A percentile compares a stretch with the other conserved stretches of the same genome.
Conservation (phyloP, 225 moss, liverwort and hornwort genomes). For the Straminergon stramineum region DNA sequence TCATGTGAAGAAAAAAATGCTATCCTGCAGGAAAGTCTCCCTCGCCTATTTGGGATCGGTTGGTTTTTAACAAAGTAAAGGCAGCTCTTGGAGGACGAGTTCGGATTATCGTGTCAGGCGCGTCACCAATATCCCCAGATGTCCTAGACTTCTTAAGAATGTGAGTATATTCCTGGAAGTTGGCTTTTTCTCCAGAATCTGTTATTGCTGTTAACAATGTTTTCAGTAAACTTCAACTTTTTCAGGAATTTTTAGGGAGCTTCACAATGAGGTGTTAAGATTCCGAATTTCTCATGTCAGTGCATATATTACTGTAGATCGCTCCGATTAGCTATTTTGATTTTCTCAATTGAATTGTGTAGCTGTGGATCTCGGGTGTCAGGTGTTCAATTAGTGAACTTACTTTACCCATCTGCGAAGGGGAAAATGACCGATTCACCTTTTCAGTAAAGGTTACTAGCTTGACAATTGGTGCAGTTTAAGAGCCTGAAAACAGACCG, state of each 20-base stretch:
- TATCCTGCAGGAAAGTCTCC: conserved; percentile 61
- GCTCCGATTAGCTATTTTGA: neutral
- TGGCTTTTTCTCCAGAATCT: neutral
- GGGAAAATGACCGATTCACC: neutral
- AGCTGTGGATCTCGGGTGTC: neutral
- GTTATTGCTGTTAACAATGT: neutral
- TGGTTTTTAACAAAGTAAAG: conserved; percentile 93
- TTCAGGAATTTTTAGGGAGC: neutral
- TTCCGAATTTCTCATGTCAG: neutral
- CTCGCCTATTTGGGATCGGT: conserved; percentile 85
- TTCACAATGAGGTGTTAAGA: neutral
- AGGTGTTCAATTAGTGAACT: neutral
- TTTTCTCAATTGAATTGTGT: neutral
- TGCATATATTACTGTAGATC: neutral
- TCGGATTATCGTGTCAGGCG: conserved; percentile 72
- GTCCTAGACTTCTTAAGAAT: conserved; percentile 85
- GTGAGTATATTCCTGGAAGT: conserved; percentile 16
- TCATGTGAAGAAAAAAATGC: conserved; percentile 30
- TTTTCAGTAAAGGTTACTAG: neutral
- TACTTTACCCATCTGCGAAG: neutral
- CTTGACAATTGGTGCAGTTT: neutral
- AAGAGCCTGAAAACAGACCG: neutral
- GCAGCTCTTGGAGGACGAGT: conserved; percentile 79
- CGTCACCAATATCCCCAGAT: conserved; percentile 88
- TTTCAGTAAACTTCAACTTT: neutral